A percentile compares a stretch with the other conserved stretches of the same genome.
Evolutionary conservation across 108 stramenopile species (phyloP).

Genomic region (Nannochloropsis oceanica): DNA sequence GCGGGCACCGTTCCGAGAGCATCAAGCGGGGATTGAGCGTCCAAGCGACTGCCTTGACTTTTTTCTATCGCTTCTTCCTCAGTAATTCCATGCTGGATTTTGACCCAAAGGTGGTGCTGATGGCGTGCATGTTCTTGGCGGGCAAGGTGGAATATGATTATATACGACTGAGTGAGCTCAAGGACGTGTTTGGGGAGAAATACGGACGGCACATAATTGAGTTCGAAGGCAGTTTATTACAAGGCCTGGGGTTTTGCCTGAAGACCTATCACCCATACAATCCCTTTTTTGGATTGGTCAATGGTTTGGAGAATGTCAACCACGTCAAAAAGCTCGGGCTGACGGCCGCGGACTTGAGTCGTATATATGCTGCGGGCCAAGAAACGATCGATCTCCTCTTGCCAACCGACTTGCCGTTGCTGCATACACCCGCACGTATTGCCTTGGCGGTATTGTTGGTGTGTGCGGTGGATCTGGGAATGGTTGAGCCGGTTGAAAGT

Average conservation of each 20-base stretch:
- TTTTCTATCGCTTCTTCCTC: constrained; percentile 28
- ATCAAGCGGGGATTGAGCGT: background rate
- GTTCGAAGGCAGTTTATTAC: background rate
- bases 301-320: background rate
- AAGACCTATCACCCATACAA: background rate
- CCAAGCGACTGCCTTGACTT: constrained; percentile 18
- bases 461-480: background rate
- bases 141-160: background rate
- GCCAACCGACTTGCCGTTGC: background rate
- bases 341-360: background rate
- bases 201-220: background rate
- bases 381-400: background rate
- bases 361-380: background rate
- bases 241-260: background rate
- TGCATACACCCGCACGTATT: background rate
- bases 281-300: background rate
- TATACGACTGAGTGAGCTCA: background rate
- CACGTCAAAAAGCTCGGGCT: background rate
- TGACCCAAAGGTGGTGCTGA: constrained; percentile 21
- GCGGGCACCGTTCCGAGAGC: background rate
- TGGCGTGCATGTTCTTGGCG: background rate
- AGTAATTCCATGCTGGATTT: constrained; percentile 29
- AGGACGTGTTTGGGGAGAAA: background rate
- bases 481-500: background rate
- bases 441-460: background rate